Base-by-base conservation (phyloP, 352 stramenopile genomes). In the Globisporangium megalacanthum region DNA sequence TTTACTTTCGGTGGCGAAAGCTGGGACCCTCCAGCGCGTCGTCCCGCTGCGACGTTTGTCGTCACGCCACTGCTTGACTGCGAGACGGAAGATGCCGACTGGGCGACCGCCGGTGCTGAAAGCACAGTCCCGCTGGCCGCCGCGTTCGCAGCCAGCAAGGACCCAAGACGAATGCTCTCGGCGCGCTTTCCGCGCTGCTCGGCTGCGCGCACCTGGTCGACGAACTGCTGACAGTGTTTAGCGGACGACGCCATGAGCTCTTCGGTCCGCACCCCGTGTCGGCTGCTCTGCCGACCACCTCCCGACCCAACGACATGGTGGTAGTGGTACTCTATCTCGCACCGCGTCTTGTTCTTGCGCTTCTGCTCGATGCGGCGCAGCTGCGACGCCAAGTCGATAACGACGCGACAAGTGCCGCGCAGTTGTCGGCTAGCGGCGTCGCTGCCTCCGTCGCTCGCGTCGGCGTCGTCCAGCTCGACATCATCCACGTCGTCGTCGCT, bases 171-270 rank as follows among this genome's bases (percentile, higher is more conserved):
- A 11, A 73, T 73, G 35, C 71, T 80, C 19, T 69, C 61, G 31
- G 57, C 56, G 13, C 66, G 64, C 39, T 73, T 69, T 14, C 67
- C 73, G 19, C 73, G 64, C 5, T 76, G 67, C 44, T 81, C 66
- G 0, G 69, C 68, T 5, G 69, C 64, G 37, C 53, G 69, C 9
- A 92, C 66, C 5, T 74, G 62, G 9, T 71, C 56, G 10, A 92
- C 73, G 66, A 78, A 90, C 52, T 83, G 66, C 54, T 79, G 65
- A 33, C 82, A 90, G 53, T 85, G 75, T 53, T 75, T 73, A 6
- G 76, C 66, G 2, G 82, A 88, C 31, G 79, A 70, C 31, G 79
- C 82, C 82, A 90, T 92, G 46, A 90, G 72, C 56, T 92, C 72
- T 58, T 88, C 72, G 59, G 60, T 20, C 44, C 48, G 64, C 29